Evolutionary conservation across 345 rosid species (phyloP).

Genomic region (Sisymbrium irio): DNA sequence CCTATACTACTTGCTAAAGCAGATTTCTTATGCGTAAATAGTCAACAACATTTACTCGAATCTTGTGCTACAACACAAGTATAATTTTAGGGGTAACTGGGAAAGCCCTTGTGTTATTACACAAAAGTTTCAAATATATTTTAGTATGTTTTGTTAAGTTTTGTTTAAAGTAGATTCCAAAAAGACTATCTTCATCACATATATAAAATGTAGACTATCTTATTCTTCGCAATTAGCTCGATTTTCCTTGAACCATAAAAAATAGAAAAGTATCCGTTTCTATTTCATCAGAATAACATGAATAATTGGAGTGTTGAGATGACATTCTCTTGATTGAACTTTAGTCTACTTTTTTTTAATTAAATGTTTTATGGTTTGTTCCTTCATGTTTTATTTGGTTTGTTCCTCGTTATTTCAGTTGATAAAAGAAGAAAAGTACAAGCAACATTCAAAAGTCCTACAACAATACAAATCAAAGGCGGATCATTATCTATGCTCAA

Average conservation of each 20-base stretch:
- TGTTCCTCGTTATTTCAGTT: constrained; percentile 42
- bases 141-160: neutral
- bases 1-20: constrained; percentile 12
- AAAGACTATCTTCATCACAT: neutral
- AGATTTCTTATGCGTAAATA: neutral
- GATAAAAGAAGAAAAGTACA: constrained; percentile 47
- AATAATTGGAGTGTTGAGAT: neutral
- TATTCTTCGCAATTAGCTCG: neutral
- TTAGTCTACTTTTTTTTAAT: neutral
- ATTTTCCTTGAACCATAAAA: neutral
- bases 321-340: neutral
- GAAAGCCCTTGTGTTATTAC: neutral
- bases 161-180: neutral
- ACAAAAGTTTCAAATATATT: neutral
- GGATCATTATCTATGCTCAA: constrained; percentile 76
- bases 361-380: neutral
- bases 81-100: neutral
- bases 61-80: neutral
- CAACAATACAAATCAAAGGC: constrained; percentile 68
- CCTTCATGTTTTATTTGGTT: neutral
- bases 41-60: constrained; percentile 8
- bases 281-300: neutral
- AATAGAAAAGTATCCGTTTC: neutral
- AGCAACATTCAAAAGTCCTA: constrained; percentile 39
- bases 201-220: neutral